phyloP scores from a whole-genome alignment of 1,284 basidiomycete species.

The Naganishia sp. region DNA sequence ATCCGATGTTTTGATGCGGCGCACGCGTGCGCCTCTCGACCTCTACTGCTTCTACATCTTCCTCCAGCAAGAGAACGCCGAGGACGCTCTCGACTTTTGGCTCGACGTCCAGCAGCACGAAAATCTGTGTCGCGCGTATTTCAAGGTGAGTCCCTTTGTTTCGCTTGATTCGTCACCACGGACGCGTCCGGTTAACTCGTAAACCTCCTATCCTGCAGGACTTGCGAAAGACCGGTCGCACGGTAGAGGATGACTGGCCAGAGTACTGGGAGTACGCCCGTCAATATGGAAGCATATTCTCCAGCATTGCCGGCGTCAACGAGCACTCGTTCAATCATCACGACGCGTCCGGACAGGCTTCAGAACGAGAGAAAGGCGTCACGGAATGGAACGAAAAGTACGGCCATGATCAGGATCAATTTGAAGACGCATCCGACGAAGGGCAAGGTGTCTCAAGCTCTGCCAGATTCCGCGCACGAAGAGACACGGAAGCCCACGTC shows the following conservation, averaged over 20 bases:
- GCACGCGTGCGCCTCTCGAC: conserved; percentile 91
- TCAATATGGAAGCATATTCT: conserved; percentile 61
- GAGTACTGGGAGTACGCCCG: conserved; percentile 89
- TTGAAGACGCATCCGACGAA: conserved; percentile 18
- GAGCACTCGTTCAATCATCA: conserved; percentile 3
- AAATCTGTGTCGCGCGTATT: conserved; percentile 95
- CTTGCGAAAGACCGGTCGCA: conserved; percentile 85
- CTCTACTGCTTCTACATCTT: conserved; percentile 96
- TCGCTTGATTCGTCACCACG: neutral
- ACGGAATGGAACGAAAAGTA: conserved; percentile 9
- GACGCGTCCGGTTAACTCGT: neutral
- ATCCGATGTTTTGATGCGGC: conserved; percentile 78
- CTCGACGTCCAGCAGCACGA: conserved; percentile 98
- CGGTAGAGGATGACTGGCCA: conserved; percentile 94
- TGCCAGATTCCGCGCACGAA: conserved; percentile 35
- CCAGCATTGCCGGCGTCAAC: conserved; percentile 70
- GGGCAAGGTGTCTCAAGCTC: conserved; percentile 2
- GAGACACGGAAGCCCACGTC: conserved; percentile 49
- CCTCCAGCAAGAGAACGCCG: conserved; percentile 39
- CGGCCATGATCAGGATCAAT: neutral
- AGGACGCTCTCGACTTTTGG: conserved; percentile 80
- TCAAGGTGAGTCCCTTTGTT: conserved; percentile 62
- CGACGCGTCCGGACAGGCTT: neutral
- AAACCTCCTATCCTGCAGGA: conserved; percentile 56
- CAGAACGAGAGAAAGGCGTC: conserved; percentile 13